A percentile compares a stretch with the other conserved stretches of the same genome.
Conservation (phyloP, 495 filamentous ascomycete species). For the Penicillium paradoxum region DNA sequence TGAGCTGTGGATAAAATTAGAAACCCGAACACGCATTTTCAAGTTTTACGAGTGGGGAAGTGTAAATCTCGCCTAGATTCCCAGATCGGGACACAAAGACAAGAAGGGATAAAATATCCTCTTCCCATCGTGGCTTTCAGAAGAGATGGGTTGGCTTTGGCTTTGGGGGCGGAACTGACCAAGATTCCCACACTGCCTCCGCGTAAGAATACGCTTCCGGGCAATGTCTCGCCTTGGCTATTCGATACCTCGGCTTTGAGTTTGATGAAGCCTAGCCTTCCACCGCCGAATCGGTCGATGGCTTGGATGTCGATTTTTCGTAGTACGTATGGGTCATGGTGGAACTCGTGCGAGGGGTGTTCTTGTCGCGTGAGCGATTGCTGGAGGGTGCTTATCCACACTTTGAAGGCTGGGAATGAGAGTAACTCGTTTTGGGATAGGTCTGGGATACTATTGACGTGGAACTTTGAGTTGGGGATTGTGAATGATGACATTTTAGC, state of each 20-base stretch:
- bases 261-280: slow-evolving; percentile 73
- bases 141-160: too few species aligned
- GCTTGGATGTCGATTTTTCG: slow-evolving; percentile 67
- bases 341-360: slow-evolving; percentile 61
- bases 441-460: slow-evolving; percentile 53
- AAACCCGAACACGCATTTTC: neutral
- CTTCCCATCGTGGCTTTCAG: too few species aligned
- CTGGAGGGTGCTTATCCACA: slow-evolving; percentile 66
- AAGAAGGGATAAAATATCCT: too few species aligned
- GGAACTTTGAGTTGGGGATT: slow-evolving; percentile 23
- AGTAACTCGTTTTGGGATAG: slow-evolving; percentile 61
- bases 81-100: too few species aligned
- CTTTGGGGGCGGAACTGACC: slow-evolving; percentile 34
- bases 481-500: slow-evolving; percentile 20
- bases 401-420: slow-evolving; percentile 64
- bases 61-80: too few species aligned
- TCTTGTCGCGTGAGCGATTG: slow-evolving; percentile 60
- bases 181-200: slow-evolving; percentile 81
- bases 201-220: slow-evolving; percentile 73
- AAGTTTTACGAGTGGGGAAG: too few species aligned
- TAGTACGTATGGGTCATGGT: slow-evolving; percentile 64
- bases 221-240: slow-evolving; percentile 56
- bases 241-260: slow-evolving; percentile 64
- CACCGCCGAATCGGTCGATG: slow-evolving; percentile 63
- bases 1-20: slow-evolving; percentile 33